A percentile compares a stretch with the other conserved stretches of the same genome.
Evolutionary conservation across 306 rosid genomes (phyloP).

Genomic region (Gleditsia sinensis): DNA sequence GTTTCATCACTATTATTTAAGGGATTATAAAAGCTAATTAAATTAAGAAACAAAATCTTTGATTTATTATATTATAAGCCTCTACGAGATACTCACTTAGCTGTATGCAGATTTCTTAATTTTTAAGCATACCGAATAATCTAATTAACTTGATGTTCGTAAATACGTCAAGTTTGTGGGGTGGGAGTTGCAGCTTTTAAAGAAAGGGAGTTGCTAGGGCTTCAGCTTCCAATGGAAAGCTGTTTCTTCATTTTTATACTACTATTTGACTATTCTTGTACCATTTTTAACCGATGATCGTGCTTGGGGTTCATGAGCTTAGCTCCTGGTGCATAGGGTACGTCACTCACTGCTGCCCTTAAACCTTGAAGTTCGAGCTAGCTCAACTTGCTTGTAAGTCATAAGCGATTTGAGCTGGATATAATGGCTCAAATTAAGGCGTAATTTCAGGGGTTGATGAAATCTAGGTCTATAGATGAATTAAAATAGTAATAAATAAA

Average conservation of each 20-base stretch:
- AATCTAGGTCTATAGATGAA: constrained; percentile 33
- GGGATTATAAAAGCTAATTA: too few species aligned
- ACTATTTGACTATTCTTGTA: constrained; percentile 23
- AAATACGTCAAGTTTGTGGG: constrained; percentile 13
- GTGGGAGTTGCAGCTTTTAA: constrained; percentile 35
- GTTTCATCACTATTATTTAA: constrained; percentile 23
- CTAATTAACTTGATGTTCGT: constrained; percentile 32
- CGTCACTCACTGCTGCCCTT: too few species aligned
- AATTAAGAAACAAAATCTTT: constrained; percentile 31
- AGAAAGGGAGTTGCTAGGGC: constrained; percentile 41
- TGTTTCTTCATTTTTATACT: neutral
- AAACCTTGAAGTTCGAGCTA: constrained; percentile 33
- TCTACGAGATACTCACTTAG: constrained; percentile 38
- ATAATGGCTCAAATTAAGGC: constrained; percentile 54
- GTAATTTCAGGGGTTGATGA: constrained; percentile 60
- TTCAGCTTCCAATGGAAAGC: constrained; percentile 32
- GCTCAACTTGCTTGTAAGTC: constrained; percentile 15
- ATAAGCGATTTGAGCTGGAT: constrained; percentile 19
- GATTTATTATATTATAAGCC: neutral
- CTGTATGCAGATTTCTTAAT: constrained; percentile 48
- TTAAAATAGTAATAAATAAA: neutral
- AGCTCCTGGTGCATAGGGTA: too few species aligned
- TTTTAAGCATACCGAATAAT: constrained; percentile 37
- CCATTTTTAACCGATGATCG: neutral
- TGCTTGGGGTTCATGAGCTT: too few species aligned